Base-by-base conservation (phyloP, 805 yeast genomes). In the Millerozyma acaciae region DNA sequence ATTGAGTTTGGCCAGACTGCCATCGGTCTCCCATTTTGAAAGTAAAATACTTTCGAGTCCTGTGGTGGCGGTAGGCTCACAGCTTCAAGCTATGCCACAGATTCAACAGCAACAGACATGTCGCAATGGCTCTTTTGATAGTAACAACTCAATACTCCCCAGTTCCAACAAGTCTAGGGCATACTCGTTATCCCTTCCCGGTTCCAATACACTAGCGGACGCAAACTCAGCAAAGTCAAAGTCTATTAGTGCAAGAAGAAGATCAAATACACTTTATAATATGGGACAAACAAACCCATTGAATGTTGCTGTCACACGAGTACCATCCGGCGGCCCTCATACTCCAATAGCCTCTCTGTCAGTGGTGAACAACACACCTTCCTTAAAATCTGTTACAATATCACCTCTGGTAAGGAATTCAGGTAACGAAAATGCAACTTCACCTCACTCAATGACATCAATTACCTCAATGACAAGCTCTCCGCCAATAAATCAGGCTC, bases 331-430 rank as follows among this genome's bases (percentile, higher is more conserved):
- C 7, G 32, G 20, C 17, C 49, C 39, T 9, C 42, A 26, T 14
- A 42, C 43, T 34, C 53, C 43, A 18, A 35, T 21, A 34, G 43
- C 13, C 42, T 44, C 13, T 31, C 38, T 18, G 40, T 35, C 34
- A 30, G 37, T n/a, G 41, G 40, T 28, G 34, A 45, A 25, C n/a
- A 50, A 55, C 23, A 51, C 62, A 1, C 65, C 62, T 8, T 61
- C 70, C 1, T 47, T 66, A 24, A 63, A 63, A 33, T 55, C 66
- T 4, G 50, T 66, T 5, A 59, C 68, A 3, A 62, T 63, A 7
- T 58, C 68, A 8, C 70, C 69, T 7, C 60, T 60, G 33, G 42
- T 50, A 0, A 40, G 60, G 30, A 32, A 34, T 19, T 40, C 38
- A 21, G 33, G 36, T 12, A 33, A 28, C 15, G 44, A 35, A n/a